Evolutionary conservation across 1,284 basidiomycete species (phyloP).

Genomic region (Papiliotrema fonsecae): DNA sequence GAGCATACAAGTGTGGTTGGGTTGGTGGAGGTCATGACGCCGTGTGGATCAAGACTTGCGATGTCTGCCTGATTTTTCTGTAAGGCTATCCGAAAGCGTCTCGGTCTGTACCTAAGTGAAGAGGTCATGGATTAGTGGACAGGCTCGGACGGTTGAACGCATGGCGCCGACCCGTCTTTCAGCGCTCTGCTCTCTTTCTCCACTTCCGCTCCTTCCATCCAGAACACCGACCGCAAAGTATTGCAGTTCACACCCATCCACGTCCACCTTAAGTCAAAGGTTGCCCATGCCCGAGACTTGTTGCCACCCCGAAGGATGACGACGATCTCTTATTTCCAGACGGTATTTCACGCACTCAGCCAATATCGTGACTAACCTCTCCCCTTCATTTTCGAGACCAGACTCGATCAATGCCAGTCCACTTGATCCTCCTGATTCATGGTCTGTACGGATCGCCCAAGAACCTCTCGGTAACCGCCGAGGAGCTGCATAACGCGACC

Average conservation of each 20-base stretch:
- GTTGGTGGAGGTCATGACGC: background rate
- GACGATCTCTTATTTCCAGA: background rate
- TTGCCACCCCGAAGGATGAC: background rate
- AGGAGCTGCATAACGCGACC: too few species aligned
- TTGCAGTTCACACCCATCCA: too few species aligned
- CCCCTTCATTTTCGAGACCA: background rate
- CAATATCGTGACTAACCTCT: background rate
- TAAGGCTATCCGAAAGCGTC: background rate
- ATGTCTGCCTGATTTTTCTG: background rate
- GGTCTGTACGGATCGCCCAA: slow-evolving; percentile 42
- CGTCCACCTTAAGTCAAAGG: background rate
- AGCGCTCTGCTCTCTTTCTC: too few species aligned
- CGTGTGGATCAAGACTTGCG: background rate
- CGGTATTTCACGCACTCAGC: background rate
- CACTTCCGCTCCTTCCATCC: too few species aligned
- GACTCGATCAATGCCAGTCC: slow-evolving; percentile 9
- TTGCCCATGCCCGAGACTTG: background rate
- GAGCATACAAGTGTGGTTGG: too few species aligned
- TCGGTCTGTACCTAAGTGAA: background rate
- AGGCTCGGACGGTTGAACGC: too few species aligned
- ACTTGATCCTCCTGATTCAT: slow-evolving; percentile 45
- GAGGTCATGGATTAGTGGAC: background rate
- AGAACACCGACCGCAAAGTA: too few species aligned
- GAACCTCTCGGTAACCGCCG: slow-evolving; percentile 34
- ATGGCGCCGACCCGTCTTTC: too few species aligned